Evolutionary conservation across 495 filamentous ascomycete genomes (phyloP), one percentile per base, ranked within the genome.

Genomic region (Jackrogersella minutella): DNA sequence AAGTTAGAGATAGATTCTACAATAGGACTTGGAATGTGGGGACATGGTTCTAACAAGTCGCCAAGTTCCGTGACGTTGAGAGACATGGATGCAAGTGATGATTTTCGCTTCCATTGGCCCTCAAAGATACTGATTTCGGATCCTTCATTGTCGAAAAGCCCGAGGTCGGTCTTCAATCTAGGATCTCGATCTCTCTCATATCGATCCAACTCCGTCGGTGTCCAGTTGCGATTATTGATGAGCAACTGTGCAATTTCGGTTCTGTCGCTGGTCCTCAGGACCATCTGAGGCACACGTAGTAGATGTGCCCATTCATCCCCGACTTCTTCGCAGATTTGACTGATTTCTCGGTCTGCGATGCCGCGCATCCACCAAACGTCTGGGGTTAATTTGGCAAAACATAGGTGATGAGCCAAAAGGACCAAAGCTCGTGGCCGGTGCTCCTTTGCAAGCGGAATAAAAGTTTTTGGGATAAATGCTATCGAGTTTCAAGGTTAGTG

Each of bases 391-490:
- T 80, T 81, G 5, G 73, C 39, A 50, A 84, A 83, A 24, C 67
- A 73, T 11, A 84, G 72, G 47, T 79, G 82, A 41, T 84, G 59
- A 1, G 82, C 80, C 4, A 84, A 26, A 11, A 86, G 79, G 6
- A 85, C 68, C 0, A 85, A 67, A 0, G 88, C 85, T 37, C 87
- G 82, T 0, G 87, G 85, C 33, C 81, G 75, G 8, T 76, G 77
- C 36, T 81, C 70, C 8, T 77, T 76, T 3, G 86, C 80, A 19
- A 86, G 74, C 0, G 81, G 77, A 11, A 86, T 65, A 67, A 86
- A 89, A 9, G 75, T 71, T 1, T 78, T 64, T 0, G 84, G 82
- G 3, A 87, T 73, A 9, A 81, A 81, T 13, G 84, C 66, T 69
- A 56, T 55, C 24, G 31, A 39, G 16, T 9, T 30, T 5, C 11